Conservation (phyloP, 2,329 filamentous ascomycete species). For the Cercospora berteroae region DNA sequence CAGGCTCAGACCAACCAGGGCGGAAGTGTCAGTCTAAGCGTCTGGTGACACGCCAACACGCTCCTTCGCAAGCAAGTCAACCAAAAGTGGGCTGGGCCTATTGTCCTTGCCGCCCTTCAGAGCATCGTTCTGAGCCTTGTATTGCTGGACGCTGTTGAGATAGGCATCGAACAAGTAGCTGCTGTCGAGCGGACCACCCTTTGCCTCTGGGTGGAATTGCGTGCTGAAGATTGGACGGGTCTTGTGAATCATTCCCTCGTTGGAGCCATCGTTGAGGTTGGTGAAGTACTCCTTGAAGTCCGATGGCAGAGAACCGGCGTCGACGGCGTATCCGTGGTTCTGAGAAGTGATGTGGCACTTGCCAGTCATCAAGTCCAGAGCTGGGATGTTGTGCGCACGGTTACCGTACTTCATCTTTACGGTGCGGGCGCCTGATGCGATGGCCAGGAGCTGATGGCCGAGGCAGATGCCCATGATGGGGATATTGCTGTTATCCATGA, state of each 20-base stretch:
- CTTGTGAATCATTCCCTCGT: slow-evolving; percentile 97
- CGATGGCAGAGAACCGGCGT: slow-evolving; percentile 72
- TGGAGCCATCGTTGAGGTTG: slow-evolving; percentile 95
- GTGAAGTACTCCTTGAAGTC: slow-evolving; percentile 99
- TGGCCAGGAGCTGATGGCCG: slow-evolving; percentile 90
- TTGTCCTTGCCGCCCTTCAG: slow-evolving; percentile 74
- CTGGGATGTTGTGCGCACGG: slow-evolving; percentile 97
- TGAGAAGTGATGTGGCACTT: slow-evolving; percentile 98
- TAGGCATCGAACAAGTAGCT: slow-evolving; percentile 97
- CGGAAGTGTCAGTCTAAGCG: neutral
- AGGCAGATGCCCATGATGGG: slow-evolving; percentile 98
- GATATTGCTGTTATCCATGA: slow-evolving; percentile 87
- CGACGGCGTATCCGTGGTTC: slow-evolving; percentile 97
- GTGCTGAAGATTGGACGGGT: slow-evolving; percentile 95
- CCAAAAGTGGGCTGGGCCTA: slow-evolving; percentile 79
- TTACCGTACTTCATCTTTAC: slow-evolving; percentile 99
- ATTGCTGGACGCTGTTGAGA: slow-evolving; percentile 80
- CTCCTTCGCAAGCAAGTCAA: slow-evolving; percentile 90
- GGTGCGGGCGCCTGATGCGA: slow-evolving; percentile 83
- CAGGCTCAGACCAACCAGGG: neutral
- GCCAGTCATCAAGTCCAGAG: slow-evolving; percentile 88
- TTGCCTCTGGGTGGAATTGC: slow-evolving; percentile 98
- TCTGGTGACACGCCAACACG: slow-evolving; percentile 73
- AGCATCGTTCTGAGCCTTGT: slow-evolving; percentile 77
- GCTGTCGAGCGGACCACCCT: slow-evolving; percentile 93